Conservation (phyloP, 352 stramenopile genomes). For the Phytophthora uliginosa region DNA sequence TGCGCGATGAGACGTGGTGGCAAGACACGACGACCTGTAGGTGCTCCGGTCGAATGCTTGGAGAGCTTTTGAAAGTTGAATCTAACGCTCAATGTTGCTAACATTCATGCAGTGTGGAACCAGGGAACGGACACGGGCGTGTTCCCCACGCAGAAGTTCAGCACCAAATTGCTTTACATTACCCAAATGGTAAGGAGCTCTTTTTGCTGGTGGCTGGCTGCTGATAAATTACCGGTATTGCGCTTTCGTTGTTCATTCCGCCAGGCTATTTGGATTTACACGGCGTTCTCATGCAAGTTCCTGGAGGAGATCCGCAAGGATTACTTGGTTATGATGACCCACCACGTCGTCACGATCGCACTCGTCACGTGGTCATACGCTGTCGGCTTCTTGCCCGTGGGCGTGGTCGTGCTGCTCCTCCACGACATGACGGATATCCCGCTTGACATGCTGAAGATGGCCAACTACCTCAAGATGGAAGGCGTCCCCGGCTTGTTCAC, state of each 20-base stretch:
- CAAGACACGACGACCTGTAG: slow-evolving; percentile 86
- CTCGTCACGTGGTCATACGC: slow-evolving; percentile 89
- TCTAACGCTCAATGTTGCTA: not conserved
- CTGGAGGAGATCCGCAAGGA: slow-evolving; percentile 91
- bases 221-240: not conserved
- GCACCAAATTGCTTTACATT: slow-evolving; percentile 87
- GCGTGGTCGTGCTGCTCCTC: slow-evolving; percentile 85
- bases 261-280: slow-evolving; percentile 92
- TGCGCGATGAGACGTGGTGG: slow-evolving; percentile 89
- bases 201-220: not conserved
- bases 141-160: slow-evolving; percentile 86
- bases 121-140: slow-evolving; percentile 73
- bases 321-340: slow-evolving; percentile 93
- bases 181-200: slow-evolving; percentile 71
- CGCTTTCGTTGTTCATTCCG: not conserved
- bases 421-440: slow-evolving; percentile 92
- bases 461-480: slow-evolving; percentile 92
- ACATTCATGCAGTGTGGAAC: slow-evolving; percentile 75
- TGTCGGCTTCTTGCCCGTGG: slow-evolving; percentile 84
- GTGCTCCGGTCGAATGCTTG: not conserved
- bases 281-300: slow-evolving; percentile 91
- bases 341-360: slow-evolving; percentile 90
- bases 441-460: slow-evolving; percentile 92
- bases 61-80: not conserved
- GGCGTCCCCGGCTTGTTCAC: slow-evolving; percentile 73